Evolutionary conservation across 2,329 filamentous ascomycete species (phyloP), one percentile per base, ranked within the genome.

Genomic region (Fusarium mexicanum): DNA sequence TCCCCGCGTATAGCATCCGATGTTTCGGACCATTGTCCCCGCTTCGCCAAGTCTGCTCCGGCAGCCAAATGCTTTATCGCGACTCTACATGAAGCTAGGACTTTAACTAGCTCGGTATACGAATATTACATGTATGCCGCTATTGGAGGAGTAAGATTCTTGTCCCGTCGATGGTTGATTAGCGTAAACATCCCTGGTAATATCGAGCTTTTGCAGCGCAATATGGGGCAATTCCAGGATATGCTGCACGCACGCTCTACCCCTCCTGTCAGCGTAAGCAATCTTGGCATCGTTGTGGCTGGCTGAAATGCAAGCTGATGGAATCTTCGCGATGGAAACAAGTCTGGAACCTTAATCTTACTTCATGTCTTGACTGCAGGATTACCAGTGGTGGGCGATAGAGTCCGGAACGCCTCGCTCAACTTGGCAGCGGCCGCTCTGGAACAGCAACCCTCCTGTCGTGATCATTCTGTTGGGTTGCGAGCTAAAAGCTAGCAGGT

Each of bases 401-500:
- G 6, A 22, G 10, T 22, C 18, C 18, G 6, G 24, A 53, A 26
- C 50, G 50, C n/a, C 50, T 38, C 17, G 18, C 13, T 53, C 9
- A 13, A 5, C 50, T 38, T 53, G 33, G n/a, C 50, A 26, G 50
- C 50, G 50, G 50, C 50, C 50, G 50, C 33, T 38, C 18, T 26
- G 12, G 33, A 26, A 16, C 50, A 9, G 3, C 1, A 6, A 26
- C n/a, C 50, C 9, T 22, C 0, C 8, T 26, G 22, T 17, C 14
- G 33, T 11, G 10, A 38, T 22, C 38, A 26, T 22, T 5, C 18
- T 37, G 18, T 17, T 18, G 17, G 24, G 5, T 37, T 22, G 13
- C 3, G 50, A 20, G 22, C 17, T 51, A 8, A 5, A 1, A 2
- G 0, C 22, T 18, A 6, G 29, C 2, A 18, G 17, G 14, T 4